A percentile compares a stretch with the other conserved stretches of the same genome.
Evolutionary conservation across 139 green algal genomes (phyloP).

Genomic region (Micractinium sp.): DNA sequence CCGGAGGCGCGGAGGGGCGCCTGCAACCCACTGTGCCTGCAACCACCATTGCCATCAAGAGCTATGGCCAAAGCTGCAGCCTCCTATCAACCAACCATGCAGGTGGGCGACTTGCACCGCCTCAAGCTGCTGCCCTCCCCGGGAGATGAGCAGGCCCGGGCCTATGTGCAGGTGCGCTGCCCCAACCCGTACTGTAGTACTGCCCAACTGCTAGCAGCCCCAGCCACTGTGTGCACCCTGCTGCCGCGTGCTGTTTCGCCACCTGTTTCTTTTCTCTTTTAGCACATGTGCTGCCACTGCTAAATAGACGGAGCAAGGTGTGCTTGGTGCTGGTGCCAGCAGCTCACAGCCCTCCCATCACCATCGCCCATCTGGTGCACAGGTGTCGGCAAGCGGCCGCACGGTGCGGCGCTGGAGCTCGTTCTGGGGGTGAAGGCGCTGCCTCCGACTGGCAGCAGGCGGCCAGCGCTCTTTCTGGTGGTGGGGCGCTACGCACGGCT

Average conservation of each 20-base stretch:
- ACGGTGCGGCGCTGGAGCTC: background rate
- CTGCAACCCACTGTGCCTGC: too few species aligned
- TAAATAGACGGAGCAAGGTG: background rate
- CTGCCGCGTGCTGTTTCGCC: too few species aligned
- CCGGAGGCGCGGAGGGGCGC: too few species aligned
- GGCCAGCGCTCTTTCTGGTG: too few species aligned
- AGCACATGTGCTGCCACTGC: background rate
- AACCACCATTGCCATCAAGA: too few species aligned
- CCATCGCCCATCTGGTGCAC: background rate
- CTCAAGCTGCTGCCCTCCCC: background rate
- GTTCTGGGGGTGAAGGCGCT: background rate
- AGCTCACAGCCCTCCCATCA: background rate
- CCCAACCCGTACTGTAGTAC: too few species aligned
- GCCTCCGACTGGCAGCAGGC: too few species aligned
- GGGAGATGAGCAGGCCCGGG: background rate
- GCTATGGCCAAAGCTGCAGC: background rate
- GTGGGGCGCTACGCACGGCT: too few species aligned
- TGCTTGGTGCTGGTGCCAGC: background rate
- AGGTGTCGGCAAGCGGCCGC: background rate
- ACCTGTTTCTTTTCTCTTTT: background rate
- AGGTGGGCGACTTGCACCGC: conserved; percentile 11
- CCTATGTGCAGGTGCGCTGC: background rate
- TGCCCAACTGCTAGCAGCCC: too few species aligned
- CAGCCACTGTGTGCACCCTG: background rate
- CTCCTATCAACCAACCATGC: background rate